phyloP scores from a whole-genome alignment of 2,329 filamentous ascomycete species.

The Falciphora oryzae region DNA sequence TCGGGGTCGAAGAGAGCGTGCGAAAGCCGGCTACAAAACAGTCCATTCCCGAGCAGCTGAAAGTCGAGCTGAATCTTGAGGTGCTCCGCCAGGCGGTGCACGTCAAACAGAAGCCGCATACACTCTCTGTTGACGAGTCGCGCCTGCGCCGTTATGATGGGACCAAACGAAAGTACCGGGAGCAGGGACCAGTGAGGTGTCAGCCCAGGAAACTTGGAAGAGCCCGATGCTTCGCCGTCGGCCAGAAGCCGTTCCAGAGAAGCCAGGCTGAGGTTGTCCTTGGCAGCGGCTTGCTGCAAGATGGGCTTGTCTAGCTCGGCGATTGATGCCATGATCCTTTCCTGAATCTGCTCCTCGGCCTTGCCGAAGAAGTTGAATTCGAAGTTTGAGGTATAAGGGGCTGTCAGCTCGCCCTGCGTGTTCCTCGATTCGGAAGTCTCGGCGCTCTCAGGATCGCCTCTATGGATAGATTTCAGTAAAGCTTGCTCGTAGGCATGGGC shows the following conservation, averaged over 20 bases:
- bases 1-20: conserved; percentile 82
- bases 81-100: conserved; percentile 67
- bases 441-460: not conserved
- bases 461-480: conserved; percentile 27
- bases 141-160: conserved; percentile 68
- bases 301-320: conserved; percentile 34
- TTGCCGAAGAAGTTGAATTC: conserved; percentile 43
- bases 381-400: conserved; percentile 10
- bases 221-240: too few relatives aligned
- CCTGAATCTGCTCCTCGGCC: conserved; percentile 39
- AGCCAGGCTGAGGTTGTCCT: conserved; percentile 27
- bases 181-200: conserved; percentile 53
- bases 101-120: conserved; percentile 67
- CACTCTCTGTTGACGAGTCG: conserved; percentile 71
- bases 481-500: conserved; percentile 48
- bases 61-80: conserved; percentile 71
- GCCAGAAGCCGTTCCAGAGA: conserved; percentile 4
- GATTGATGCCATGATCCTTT: conserved; percentile 46
- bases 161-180: conserved; percentile 69
- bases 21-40: conserved; percentile 74
- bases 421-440: too few relatives aligned
- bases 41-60: conserved; percentile 76
- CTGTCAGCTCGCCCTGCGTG: too few relatives aligned
- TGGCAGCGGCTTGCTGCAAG: conserved; percentile 15
- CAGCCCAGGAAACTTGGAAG: conserved; percentile 16